Conservation (phyloP, 768 basidiomycete species). For the Suillus paluster region DNA sequence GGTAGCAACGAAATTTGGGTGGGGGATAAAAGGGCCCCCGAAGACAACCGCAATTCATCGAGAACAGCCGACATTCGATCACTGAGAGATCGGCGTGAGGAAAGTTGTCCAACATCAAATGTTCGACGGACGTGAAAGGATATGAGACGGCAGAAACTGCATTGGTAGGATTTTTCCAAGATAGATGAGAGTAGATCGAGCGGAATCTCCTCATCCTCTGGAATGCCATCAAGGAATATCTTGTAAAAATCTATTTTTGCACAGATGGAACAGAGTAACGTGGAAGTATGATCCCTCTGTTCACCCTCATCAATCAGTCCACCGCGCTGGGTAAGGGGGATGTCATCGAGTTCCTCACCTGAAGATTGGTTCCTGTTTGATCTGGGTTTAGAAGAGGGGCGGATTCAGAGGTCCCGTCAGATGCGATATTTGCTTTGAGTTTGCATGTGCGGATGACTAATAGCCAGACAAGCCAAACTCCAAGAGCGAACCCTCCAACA, state of each 20-base stretch:
- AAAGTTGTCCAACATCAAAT: slow-evolving; percentile 4
- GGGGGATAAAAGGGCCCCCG: background rate
- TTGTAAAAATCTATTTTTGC: slow-evolving; percentile 5
- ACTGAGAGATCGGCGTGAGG: background rate
- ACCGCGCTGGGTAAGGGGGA: background rate
- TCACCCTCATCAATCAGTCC: background rate
- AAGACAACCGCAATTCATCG: background rate
- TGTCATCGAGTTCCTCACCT: background rate
- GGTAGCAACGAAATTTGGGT: slow-evolving; percentile 1
- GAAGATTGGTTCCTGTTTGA: background rate
- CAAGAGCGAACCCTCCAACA: background rate
- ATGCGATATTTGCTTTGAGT: background rate
- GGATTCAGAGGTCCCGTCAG: background rate
- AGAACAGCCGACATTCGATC: too few relatives aligned
- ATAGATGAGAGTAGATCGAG: background rate
- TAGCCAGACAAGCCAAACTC: background rate
- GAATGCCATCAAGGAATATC: slow-evolving; percentile 9
- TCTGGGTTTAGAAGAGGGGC: background rate
- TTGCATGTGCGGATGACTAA: background rate
- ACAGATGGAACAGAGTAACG: slow-evolving; percentile 8
- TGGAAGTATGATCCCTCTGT: background rate
- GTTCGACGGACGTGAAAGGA: slow-evolving; percentile 1
- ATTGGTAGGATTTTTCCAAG: slow-evolving; percentile 10
- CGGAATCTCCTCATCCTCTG: background rate
- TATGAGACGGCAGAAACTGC: slow-evolving; percentile 11